phyloP scores from a whole-genome alignment of 371 early-diverging fungal species.

The Zancudomyces culisetae region DNA sequence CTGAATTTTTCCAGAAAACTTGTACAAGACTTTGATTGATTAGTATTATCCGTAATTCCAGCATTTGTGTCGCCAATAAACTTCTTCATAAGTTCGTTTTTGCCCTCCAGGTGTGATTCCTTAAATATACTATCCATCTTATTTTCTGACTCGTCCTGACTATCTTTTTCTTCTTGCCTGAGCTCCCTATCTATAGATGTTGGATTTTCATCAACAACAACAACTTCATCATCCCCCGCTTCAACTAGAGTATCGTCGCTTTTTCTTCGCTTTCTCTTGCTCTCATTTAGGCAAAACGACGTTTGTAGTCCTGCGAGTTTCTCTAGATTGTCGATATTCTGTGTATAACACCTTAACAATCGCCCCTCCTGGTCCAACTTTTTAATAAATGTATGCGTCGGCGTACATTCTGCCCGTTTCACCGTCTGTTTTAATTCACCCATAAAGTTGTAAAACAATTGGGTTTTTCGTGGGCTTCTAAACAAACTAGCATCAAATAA shows the following conservation, averaged over 20 bases:
- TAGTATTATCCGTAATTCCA: neutral
- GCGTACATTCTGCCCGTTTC: constrained; percentile 53
- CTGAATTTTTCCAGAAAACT: neutral
- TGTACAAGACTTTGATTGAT: neutral
- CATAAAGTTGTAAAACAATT: constrained; percentile 88
- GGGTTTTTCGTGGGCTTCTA: constrained; percentile 37
- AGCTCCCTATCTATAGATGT: too few relatives aligned
- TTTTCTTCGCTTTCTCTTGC: neutral
- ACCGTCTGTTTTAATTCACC: constrained; percentile 73
- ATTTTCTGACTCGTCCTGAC: neutral
- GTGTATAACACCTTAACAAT: constrained; percentile 82
- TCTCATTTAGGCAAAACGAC: constrained; percentile 5
- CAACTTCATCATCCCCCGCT: neutral
- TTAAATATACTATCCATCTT: neutral
- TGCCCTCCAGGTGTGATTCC: neutral
- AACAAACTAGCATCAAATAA: constrained; percentile 92
- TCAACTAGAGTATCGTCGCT: neutral
- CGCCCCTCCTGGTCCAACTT: constrained; percentile 48
- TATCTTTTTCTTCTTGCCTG: neutral
- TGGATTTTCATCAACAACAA: neutral
- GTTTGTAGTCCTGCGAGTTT: constrained; percentile 23
- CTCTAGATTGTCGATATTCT: constrained; percentile 92
- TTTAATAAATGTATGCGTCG: constrained; percentile 79
- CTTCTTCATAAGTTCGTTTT: neutral
- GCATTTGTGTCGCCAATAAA: neutral